These are phyloP conservation scores for Cyberlindnera suaveolens DNA, from an alignment of 805 yeast genomes.

Conservation along the genomic window DNA sequence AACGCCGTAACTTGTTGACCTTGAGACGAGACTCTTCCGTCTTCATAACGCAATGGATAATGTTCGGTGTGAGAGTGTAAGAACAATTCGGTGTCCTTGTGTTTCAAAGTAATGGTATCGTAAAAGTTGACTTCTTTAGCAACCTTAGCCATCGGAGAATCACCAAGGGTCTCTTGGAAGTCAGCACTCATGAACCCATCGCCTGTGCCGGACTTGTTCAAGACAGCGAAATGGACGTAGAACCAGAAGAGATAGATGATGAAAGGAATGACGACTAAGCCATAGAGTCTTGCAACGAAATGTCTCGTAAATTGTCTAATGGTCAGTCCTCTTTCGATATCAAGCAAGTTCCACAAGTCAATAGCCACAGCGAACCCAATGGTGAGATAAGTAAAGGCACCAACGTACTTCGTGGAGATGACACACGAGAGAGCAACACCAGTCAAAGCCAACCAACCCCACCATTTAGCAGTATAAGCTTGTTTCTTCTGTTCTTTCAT, in stretches of 20 bases:
- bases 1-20: conserved; percentile 90
- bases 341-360: conserved; percentile 87
- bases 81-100: conserved; percentile 70
- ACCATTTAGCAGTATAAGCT: conserved; percentile 75
- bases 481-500: conserved; percentile 53
- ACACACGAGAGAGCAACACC: conserved; percentile 88
- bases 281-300: conserved; percentile 63
- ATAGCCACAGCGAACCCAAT: conserved; percentile 81
- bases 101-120: conserved; percentile 73
- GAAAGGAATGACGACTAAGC: conserved; percentile 76
- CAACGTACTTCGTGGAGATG: conserved; percentile 93
- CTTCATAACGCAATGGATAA: conserved; percentile 91
- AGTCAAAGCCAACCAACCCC: conserved; percentile 78
- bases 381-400: conserved; percentile 83
- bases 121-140: conserved; percentile 68
- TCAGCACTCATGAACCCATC: conserved; percentile 92
- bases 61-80: conserved; percentile 73
- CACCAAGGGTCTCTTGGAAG: conserved; percentile 88
- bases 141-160: conserved; percentile 66
- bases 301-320: conserved; percentile 56
- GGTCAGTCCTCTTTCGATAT: conserved; percentile 59
- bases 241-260: conserved; percentile 83
- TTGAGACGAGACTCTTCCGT: conserved; percentile 90
- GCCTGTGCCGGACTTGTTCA: conserved; percentile 90
- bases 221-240: conserved; percentile 79